Conservation (phyloP, 129 eudicot species). For the Saposhnikovia divaricata region DNA sequence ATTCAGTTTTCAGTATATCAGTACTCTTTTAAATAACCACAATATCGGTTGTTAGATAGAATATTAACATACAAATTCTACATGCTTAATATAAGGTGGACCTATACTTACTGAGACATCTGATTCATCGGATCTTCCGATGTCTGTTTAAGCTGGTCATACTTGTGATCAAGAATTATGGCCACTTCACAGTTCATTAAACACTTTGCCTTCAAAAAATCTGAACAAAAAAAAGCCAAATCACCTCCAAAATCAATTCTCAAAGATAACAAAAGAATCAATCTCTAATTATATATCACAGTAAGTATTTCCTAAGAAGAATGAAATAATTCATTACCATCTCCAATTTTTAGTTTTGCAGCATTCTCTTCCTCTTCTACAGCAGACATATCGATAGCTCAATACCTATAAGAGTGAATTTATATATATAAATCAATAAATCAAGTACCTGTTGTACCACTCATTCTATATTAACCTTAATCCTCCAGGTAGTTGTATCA, state of each 20-base stretch:
- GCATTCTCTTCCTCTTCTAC: constrained; percentile 97
- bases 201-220: constrained; percentile 93
- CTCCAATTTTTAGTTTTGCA: constrained; percentile 90
- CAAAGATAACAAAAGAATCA: neutral
- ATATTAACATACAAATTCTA: neutral
- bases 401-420: neutral
- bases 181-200: constrained; percentile 92
- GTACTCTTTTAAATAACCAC: neutral
- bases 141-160: constrained; percentile 89
- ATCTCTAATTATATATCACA: too few species aligned
- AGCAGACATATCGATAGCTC: constrained; percentile 46
- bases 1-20: neutral
- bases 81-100: neutral
- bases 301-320: neutral
- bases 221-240: constrained; percentile 28
- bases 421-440: too few species aligned
- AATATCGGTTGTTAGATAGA: neutral
- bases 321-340: constrained; percentile 34
- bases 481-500: neutral
- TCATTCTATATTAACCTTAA: neutral
- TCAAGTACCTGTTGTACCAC: neutral
- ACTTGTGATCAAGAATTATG: constrained; percentile 77
- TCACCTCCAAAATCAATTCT: neutral
- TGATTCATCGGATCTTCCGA: constrained; percentile 84
- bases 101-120: constrained; percentile 65